These are phyloP conservation scores for Fusarium sp. DNA, from an alignment of 2,329 filamentous ascomycete genomes.

Conservation along the genomic window DNA sequence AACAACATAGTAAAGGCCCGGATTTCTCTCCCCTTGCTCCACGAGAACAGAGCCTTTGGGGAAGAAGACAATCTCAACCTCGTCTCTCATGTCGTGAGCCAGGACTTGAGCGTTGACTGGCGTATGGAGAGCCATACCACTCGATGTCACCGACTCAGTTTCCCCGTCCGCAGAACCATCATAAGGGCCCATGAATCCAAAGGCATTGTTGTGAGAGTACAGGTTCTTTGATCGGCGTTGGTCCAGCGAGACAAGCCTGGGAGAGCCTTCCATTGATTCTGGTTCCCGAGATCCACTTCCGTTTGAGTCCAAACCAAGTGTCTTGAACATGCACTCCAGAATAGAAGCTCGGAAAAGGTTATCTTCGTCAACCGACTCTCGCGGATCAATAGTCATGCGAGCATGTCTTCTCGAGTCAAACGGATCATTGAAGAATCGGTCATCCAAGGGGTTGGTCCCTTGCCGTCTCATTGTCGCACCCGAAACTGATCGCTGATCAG, in stretches of 20 bases:
- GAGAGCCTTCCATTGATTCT: conserved; percentile 86
- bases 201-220: conserved; percentile 78
- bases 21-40: conserved; percentile 96
- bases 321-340: conserved; percentile 94
- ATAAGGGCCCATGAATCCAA: conserved; percentile 90
- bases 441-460: conserved; percentile 60
- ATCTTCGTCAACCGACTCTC: conserved; percentile 90
- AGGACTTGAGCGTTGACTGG: conserved; percentile 75
- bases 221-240: conserved; percentile 82
- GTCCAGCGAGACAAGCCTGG: conserved; percentile 86
- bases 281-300: conserved; percentile 74
- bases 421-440: conserved; percentile 66
- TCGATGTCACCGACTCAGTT: conserved; percentile 84
- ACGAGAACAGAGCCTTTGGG: conserved; percentile 94
- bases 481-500: conserved; percentile 30
- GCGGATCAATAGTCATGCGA: conserved; percentile 70
- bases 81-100: conserved; percentile 85
- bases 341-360: conserved; percentile 90
- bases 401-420: conserved; percentile 65
- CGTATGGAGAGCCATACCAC: conserved; percentile 70
- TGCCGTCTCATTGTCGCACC: conserved; percentile 48
- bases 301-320: conserved; percentile 82
- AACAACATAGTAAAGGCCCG: conserved; percentile 96
- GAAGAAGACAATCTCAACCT: conserved; percentile 97
- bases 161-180: conserved; percentile 83